Percentiles rank a stretch among this genome's conserved stretches.
Evolutionary conservation across 1,284 basidiomycete species (phyloP).

Genomic region (Fistulina hepatica): DNA sequence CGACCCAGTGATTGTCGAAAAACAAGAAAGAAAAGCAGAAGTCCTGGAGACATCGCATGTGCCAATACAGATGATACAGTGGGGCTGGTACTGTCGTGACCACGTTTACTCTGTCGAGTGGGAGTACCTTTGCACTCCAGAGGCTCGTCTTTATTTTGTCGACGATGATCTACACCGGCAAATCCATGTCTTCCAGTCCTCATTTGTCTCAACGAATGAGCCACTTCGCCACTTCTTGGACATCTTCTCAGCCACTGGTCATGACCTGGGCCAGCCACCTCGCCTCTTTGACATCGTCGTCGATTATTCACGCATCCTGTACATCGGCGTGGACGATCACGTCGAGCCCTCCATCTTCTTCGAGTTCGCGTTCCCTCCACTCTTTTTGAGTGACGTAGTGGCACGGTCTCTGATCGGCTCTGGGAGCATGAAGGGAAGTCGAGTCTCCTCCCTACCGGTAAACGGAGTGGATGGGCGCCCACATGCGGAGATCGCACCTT

Average conservation of each 20-base stretch:
- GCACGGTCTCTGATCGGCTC: no score
- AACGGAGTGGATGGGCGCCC: no score
- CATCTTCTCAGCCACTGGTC: slow-evolving; percentile 30
- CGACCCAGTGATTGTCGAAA: neutral
- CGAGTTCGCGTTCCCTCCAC: no score
- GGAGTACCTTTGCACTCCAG: slow-evolving; percentile 23
- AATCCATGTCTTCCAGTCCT: neutral
- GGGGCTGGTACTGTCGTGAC: slow-evolving; percentile 41
- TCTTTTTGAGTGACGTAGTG: no score
- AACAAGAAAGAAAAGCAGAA: neutral
- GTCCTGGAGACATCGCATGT: neutral
- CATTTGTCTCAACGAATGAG: neutral
- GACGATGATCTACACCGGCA: neutral
- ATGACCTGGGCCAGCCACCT: slow-evolving; percentile 20
- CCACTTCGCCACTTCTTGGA: slow-evolving; percentile 26
- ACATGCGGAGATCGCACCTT: no score
- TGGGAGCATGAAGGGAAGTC: no score
- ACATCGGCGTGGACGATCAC: no score
- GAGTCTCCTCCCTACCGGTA: no score
- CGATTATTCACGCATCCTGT: neutral
- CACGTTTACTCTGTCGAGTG: slow-evolving; percentile 44
- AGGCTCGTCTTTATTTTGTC: neutral
- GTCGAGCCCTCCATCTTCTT: no score
- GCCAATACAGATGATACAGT: slow-evolving; percentile 26
- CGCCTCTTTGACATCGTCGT: slow-evolving; percentile 30